Conservation (phyloP, 1,139 yeast genomes). For the Yamadazyma buinensis region DNA sequence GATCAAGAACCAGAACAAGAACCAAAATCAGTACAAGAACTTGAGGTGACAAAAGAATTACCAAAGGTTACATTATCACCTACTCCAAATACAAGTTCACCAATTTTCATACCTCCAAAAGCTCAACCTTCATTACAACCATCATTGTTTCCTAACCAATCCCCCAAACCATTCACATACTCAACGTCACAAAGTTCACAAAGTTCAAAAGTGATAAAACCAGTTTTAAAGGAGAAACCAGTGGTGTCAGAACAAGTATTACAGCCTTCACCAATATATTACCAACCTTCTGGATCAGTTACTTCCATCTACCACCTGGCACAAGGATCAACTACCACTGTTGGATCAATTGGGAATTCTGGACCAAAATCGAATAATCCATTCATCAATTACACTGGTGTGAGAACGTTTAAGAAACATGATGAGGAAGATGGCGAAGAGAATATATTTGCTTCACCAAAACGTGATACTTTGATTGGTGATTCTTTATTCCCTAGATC, state of each 20-base stretch:
- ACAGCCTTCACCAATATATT: too few relatives aligned
- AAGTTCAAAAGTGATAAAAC: too few relatives aligned
- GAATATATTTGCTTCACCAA: conserved; percentile 32
- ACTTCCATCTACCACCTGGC: too few relatives aligned
- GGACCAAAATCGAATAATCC: conserved; percentile 14
- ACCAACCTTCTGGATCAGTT: too few relatives aligned
- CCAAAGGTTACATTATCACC: conserved; percentile 1
- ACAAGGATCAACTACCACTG: too few relatives aligned
- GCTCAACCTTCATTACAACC: neutral
- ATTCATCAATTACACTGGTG: conserved; percentile 10
- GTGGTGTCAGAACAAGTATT: too few relatives aligned
- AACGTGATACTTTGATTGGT: conserved; percentile 38
- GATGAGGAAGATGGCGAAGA: conserved; percentile 10
- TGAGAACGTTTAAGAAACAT: conserved; percentile 5
- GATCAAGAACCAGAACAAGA: neutral
- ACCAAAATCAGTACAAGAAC: neutral
- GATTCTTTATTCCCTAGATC: conserved; percentile 72
- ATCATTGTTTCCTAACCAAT: neutral
- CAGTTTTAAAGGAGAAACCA: too few relatives aligned
- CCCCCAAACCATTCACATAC: too few relatives aligned
- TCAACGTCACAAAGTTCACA: too few relatives aligned
- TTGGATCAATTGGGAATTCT: neutral
- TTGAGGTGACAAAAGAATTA: neutral
- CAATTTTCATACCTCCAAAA: neutral
- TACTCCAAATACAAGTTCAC: neutral